These are phyloP conservation scores for Erysimum cheiri DNA, from an alignment of 441 rosid species.

Conservation along the genomic window DNA sequence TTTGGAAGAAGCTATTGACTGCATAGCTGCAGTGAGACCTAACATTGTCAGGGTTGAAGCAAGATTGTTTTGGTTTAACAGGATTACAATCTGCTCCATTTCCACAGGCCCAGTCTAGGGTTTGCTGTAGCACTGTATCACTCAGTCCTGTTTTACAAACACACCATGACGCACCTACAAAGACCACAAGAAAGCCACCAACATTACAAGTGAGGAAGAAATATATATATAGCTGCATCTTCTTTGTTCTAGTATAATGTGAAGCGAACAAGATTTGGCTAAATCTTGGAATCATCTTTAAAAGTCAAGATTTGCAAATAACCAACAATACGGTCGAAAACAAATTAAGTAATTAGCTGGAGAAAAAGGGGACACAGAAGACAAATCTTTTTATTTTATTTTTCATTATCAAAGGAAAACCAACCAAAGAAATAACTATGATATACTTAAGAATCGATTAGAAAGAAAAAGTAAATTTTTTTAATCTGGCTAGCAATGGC, in stretches of 20 bases:
- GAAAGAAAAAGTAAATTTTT: background rate
- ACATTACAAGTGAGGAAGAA: background rate
- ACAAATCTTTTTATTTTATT: conserved; percentile 18
- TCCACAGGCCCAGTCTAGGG: conserved; percentile 78
- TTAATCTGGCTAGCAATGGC: conserved; percentile 8
- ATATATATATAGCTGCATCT: background rate
- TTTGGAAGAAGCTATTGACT: conserved; percentile 75
- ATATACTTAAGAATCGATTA: background rate
- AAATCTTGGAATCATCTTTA: conserved; percentile 11
- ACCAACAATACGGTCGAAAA: conserved; percentile 4
- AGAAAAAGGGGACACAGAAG: background rate
- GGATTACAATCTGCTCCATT: conserved; percentile 75
- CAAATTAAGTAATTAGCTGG: background rate
- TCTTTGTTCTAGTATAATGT: conserved; percentile 7
- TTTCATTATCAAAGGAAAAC: background rate
- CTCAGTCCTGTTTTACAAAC: conserved; percentile 70
- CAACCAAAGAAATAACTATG: conserved; percentile 12
- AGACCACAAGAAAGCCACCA: conserved; percentile 10
- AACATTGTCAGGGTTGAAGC: conserved; percentile 67
- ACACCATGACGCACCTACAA: conserved; percentile 73
- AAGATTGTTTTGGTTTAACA: conserved; percentile 49
- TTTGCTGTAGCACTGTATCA: conserved; percentile 62
- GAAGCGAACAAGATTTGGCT: conserved; percentile 23
- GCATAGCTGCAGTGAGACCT: conserved; percentile 71
- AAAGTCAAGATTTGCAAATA: conserved; percentile 16